Percentiles rank a stretch among this genome's conserved stretches.
Evolutionary conservation across 1,139 yeast genomes (phyloP).

Genomic region (Blastobotrys persicus): DNA sequence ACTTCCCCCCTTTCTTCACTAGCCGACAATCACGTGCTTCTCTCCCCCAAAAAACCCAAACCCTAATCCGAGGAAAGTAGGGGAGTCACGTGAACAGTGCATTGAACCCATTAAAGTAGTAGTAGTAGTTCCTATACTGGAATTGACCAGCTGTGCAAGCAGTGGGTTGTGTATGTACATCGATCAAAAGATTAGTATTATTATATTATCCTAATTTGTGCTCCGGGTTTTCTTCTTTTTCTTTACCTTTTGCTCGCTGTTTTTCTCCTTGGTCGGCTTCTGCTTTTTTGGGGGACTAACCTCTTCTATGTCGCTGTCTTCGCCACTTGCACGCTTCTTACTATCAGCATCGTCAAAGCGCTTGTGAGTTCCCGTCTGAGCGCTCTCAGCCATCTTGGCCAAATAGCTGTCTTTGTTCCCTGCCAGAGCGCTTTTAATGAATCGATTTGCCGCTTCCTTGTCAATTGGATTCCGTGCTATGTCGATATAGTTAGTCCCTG

Average conservation of each 20-base stretch:
- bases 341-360: background rate
- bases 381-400: conserved; percentile 18
- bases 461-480: conserved; percentile 26
- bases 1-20: too few species aligned
- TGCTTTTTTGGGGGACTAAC: background rate
- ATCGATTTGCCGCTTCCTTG: conserved; percentile 44
- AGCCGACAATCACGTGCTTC: too few species aligned
- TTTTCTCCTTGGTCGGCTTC: conserved; percentile 7
- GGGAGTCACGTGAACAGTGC: too few species aligned
- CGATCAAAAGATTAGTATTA: background rate
- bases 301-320: conserved; percentile 1
- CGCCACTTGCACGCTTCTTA: conserved; percentile 8
- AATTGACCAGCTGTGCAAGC: too few species aligned
- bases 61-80: too few species aligned
- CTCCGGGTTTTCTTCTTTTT: too few species aligned
- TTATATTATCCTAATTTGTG: background rate
- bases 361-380: conserved; percentile 4
- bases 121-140: too few species aligned
- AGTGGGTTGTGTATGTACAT: too few species aligned
- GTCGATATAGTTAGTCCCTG: conserved; percentile 1
- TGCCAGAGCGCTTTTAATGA: conserved; percentile 47
- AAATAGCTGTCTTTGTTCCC: conserved; percentile 23
- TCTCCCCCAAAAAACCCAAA: too few species aligned
- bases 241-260: too few species aligned
- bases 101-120: too few species aligned